These are phyloP conservation scores for Thermochaetoides dissita DNA, from an alignment of 2,329 filamentous ascomycete species.

Conservation along the genomic window DNA sequence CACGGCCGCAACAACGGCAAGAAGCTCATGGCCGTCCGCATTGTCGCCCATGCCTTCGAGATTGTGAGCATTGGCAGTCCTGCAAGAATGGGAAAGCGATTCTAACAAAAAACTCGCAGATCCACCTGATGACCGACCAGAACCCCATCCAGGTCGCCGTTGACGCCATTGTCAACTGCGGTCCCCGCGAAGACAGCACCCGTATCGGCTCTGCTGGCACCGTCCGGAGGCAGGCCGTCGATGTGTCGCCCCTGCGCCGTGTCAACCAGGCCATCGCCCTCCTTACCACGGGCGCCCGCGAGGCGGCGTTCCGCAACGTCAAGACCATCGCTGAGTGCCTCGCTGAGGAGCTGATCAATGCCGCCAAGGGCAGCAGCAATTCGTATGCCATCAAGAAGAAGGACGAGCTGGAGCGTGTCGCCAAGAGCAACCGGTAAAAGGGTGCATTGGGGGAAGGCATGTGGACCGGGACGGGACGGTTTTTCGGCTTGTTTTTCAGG, in stretches of 20 bases:
- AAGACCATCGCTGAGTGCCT: conserved; percentile 99
- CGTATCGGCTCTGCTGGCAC: conserved; percentile 99
- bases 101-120: conserved; percentile 39
- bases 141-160: conserved; percentile 99
- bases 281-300: conserved; percentile 95
- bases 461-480: conserved; percentile 16
- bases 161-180: conserved; percentile 99
- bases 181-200: conserved; percentile 98
- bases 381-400: conserved; percentile 99
- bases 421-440: conserved; percentile 99
- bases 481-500: conserved; percentile 25
- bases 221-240: conserved; percentile 98
- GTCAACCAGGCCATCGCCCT: conserved; percentile 99
- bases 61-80: conserved; percentile 49
- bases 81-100: neutral
- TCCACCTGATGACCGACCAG: conserved; percentile 99
- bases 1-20: conserved; percentile 99
- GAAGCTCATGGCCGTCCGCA: conserved; percentile 99
- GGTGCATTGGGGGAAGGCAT: conserved; percentile 13
- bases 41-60: conserved; percentile 97
- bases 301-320: conserved; percentile 99
- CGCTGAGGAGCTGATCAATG: conserved; percentile 99
- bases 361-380: conserved; percentile 99
- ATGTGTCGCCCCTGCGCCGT: conserved; percentile 97
- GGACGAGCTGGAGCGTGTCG: conserved; percentile 99